Evolutionary conservation across 345 rosid species (phyloP).

Genomic region (Aethionema arabicum): DNA sequence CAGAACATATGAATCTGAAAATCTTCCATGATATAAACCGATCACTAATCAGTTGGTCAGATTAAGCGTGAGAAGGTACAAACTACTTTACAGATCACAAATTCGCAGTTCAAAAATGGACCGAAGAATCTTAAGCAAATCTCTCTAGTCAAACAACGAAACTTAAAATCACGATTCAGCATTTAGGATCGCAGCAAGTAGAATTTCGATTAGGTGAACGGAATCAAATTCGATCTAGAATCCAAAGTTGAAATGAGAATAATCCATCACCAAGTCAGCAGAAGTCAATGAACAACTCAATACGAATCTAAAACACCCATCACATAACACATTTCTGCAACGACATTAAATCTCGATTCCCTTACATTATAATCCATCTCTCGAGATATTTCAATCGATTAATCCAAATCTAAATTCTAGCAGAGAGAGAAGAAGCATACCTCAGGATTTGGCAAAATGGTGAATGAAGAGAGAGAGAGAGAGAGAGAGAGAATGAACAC

Average conservation of each 20-base stretch:
- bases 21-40: not conserved
- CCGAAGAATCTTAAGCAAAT: conserved; percentile 20
- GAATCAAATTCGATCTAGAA: conserved; percentile 10
- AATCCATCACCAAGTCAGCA: not conserved
- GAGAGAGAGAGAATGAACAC: not conserved
- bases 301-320: not conserved
- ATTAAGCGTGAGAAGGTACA: not conserved
- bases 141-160: not conserved
- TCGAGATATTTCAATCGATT: not conserved
- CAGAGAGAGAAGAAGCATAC: conserved; percentile 12
- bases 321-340: too few relatives aligned
- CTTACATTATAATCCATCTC: not conserved
- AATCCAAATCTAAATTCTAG: not conserved
- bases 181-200: not conserved
- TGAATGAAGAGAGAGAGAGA: not conserved
- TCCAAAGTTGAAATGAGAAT: conserved; percentile 3
- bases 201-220: not conserved
- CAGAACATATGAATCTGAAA: conserved; percentile 5
- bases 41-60: conserved; percentile 11
- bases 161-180: not conserved
- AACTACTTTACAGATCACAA: not conserved
- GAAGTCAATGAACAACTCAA: not conserved
- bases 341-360: not conserved
- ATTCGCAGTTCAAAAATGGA: not conserved
- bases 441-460: conserved; percentile 5